Base-by-base conservation (phyloP, 305 asterid genomes). In the Ilex paraguariensis region DNA sequence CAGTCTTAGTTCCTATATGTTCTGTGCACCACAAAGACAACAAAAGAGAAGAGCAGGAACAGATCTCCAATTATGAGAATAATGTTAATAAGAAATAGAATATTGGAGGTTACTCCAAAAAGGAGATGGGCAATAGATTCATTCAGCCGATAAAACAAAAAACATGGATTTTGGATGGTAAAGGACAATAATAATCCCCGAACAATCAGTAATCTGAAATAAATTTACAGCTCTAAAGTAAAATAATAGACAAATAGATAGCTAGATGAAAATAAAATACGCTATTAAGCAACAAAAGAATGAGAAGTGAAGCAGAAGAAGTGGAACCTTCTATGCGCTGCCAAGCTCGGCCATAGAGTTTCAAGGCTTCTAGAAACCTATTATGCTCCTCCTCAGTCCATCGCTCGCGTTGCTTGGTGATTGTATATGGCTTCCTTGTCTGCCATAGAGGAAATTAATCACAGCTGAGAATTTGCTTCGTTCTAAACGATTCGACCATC, bases 341-440 rank as follows among this genome's bases (percentile, higher is more conserved):
- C 98, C 97, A 92, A 74, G 98, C 90, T 44, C 96, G 98, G 46
- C 98, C 98, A 75, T 89, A 81, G 69, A 89, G 96, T 83, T 87
- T 92, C 79, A 92, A 83, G 60, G 98, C 98, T 64, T 89, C 98
- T 36, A 92, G 73, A 81, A 92, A 92, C 81, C 85, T 81, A 68
- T 77, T 84, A 69, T 92, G 97, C 78, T 92, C 97, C 90, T 87
- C 98, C 76, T 89, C 96, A 11, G 96, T 92, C 98, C 96, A 89
- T 66, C 95, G 81, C 71, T 92, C 97, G 11, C 97, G 95, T 78
- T 92, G 98, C 84, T 92, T 92, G 49, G 97, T 85, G 57, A 92
- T 89, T 31, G 98, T 92, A 67, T 92, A 92, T 16, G 98, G 98
- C 61, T 92, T 92, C 86, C 98, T 85, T 45, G 89, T 70, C 98